Evolutionary conservation across 495 filamentous ascomycete genomes (phyloP).

Genomic region (Aspergillus carlsbadensis): DNA sequence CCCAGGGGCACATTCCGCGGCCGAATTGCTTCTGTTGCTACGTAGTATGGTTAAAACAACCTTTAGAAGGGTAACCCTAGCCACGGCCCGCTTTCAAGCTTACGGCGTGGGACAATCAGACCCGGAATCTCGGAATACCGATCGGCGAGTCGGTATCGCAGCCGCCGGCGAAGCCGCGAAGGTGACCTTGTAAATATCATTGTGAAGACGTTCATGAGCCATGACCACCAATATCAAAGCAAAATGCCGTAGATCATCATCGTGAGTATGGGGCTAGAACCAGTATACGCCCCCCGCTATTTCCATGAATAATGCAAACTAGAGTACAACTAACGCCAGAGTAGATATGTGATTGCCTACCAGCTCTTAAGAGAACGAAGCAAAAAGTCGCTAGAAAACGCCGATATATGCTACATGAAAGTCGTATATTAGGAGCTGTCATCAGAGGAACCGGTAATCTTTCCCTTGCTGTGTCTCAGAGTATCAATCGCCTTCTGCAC

Average conservation of each 20-base stretch:
- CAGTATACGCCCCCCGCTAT: background rate
- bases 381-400: constrained; percentile 18
- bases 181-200: background rate
- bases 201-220: background rate
- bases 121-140: background rate
- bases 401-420: constrained; percentile 18
- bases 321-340: constrained; percentile 16
- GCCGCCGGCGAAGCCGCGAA: background rate
- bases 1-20: no score
- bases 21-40: no score
- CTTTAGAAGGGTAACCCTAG: no score
- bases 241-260: background rate
- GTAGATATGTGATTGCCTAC: constrained; percentile 9
- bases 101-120: background rate
- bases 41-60: no score
- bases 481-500: constrained; percentile 63
- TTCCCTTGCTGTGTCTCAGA: constrained; percentile 25
- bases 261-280: background rate
- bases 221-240: background rate
- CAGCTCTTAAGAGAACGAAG: background rate
- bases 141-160: no score
- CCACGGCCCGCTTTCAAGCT: background rate
- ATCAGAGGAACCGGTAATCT: constrained; percentile 21
- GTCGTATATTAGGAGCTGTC: constrained; percentile 20
- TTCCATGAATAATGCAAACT: background rate